Conservation (phyloP, 1,139 yeast genomes). For the Suhomyces bokatorum region DNA sequence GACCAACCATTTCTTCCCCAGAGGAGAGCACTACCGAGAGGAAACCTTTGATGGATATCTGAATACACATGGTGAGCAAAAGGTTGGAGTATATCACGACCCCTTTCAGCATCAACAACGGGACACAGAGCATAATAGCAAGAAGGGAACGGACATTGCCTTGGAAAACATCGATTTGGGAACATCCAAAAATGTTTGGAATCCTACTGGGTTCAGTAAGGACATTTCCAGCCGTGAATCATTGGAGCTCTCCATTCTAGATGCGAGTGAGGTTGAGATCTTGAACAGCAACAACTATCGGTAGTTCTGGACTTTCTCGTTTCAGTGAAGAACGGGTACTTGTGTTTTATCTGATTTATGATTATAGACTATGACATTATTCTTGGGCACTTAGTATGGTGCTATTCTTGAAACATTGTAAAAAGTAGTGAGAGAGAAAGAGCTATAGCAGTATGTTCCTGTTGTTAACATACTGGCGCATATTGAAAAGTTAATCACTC, state of each 20-base stretch:
- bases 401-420: too few species aligned
- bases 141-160: background rate
- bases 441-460: too few species aligned
- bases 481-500: too few species aligned
- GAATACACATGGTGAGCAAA: slow-evolving; percentile 6
- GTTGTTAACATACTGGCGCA: too few species aligned
- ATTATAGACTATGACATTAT: too few species aligned
- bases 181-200: background rate
- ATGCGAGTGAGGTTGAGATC: slow-evolving; percentile 31
- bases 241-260: slow-evolving; percentile 23
- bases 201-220: slow-evolving; percentile 3
- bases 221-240: slow-evolving; percentile 2
- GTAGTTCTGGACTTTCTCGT: too few species aligned
- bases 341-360: too few species aligned
- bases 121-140: background rate
- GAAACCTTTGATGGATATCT: slow-evolving; percentile 22
- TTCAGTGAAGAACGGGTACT: too few species aligned
- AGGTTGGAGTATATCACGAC: slow-evolving; percentile 1
- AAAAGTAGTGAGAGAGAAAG: too few species aligned
- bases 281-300: slow-evolving; percentile 22
- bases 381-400: too few species aligned
- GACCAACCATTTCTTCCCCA: slow-evolving; percentile 9
- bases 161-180: background rate
- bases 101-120: background rate
- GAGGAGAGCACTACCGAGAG: slow-evolving; percentile 17